Percentiles rank a stretch among this genome's conserved stretches.
Evolutionary conservation across 78 protist species (phyloP).

Genomic region (Dictyostelium citrinum): DNA sequence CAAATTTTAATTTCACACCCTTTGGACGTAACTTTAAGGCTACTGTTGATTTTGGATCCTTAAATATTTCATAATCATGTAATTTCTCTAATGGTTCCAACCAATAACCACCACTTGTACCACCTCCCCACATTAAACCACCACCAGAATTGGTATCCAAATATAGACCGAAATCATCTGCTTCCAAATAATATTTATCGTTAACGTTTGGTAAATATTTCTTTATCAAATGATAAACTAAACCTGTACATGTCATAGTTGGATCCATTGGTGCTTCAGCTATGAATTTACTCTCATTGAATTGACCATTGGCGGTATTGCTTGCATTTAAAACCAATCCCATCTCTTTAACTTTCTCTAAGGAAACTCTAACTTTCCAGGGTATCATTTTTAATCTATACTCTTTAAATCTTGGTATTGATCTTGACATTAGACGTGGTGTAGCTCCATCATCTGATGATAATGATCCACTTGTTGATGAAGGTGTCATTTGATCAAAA

Average conservation of each 20-base stretch:
- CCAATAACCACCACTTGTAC: conserved; percentile 35
- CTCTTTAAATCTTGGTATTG: conserved; percentile 11
- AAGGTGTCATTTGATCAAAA: not conserved
- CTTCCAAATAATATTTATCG: conserved; percentile 16
- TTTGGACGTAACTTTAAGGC: conserved; percentile 1
- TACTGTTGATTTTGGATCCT: conserved; percentile 55
- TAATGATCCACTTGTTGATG: not conserved
- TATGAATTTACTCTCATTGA: not conserved
- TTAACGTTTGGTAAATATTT: conserved; percentile 20
- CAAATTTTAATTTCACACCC: conserved; percentile 63
- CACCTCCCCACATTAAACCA: not conserved
- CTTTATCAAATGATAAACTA: conserved; percentile 42
- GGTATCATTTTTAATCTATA: conserved; percentile 64
- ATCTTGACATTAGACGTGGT: not conserved
- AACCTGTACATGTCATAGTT: conserved; percentile 58
- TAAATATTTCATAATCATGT: conserved; percentile 47
- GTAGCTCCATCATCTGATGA: not conserved
- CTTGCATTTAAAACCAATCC: not conserved
- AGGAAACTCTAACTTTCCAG: conserved; percentile 33
- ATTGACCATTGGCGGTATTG: not conserved
- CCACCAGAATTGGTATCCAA: not conserved
- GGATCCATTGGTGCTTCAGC: conserved; percentile 77
- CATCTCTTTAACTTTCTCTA: conserved; percentile 54
- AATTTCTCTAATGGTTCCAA: conserved; percentile 69
- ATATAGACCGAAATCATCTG: conserved; percentile 68